Evolutionary conservation across 2,329 filamentous ascomycete genomes (phyloP).

Genomic region (Alternaria angustiovoidea): DNA sequence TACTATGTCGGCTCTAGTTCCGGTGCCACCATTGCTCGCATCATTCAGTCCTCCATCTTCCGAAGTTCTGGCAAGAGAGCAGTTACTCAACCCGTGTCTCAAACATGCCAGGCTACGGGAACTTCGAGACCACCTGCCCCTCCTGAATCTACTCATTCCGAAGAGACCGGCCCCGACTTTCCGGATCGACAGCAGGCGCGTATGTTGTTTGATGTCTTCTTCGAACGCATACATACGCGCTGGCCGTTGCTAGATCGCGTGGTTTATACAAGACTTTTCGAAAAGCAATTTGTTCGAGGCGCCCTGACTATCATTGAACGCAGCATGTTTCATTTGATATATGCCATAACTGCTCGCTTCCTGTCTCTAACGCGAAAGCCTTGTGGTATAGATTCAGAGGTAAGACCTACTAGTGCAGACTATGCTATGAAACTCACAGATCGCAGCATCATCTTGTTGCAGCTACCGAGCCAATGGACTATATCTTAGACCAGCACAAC

Average conservation of each 20-base stretch:
- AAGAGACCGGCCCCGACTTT: conserved; percentile 9
- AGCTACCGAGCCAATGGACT: conserved; percentile 37
- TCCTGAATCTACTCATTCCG: conserved; percentile 12
- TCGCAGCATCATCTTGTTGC: conserved; percentile 28
- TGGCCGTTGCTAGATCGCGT: conserved; percentile 38
- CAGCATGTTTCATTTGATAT: conserved; percentile 36
- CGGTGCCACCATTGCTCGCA: conserved; percentile 38
- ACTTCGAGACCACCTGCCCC: conserved; percentile 5
- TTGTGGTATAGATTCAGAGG: conserved; percentile 36
- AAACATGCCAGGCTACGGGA: neutral
- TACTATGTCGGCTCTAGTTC: conserved; percentile 41
- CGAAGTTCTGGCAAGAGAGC: conserved; percentile 16
- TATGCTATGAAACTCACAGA: neutral
- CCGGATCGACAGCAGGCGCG: conserved; percentile 27
- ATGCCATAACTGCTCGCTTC: conserved; percentile 39
- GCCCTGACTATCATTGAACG: conserved; percentile 30
- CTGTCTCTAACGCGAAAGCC: conserved; percentile 36
- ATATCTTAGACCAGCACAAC: conserved; percentile 35
- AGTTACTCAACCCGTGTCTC: neutral
- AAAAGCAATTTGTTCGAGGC: conserved; percentile 29
- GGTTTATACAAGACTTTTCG: conserved; percentile 31
- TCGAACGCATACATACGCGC: conserved; percentile 36
- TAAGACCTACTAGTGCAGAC: neutral
- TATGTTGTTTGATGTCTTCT: conserved; percentile 35
- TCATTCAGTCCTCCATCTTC: conserved; percentile 39